Evolutionary conservation across 176 grass and related monocot species (phyloP), one percentile per base, ranked within the genome.

Genomic region (Saccharum officinarum): DNA sequence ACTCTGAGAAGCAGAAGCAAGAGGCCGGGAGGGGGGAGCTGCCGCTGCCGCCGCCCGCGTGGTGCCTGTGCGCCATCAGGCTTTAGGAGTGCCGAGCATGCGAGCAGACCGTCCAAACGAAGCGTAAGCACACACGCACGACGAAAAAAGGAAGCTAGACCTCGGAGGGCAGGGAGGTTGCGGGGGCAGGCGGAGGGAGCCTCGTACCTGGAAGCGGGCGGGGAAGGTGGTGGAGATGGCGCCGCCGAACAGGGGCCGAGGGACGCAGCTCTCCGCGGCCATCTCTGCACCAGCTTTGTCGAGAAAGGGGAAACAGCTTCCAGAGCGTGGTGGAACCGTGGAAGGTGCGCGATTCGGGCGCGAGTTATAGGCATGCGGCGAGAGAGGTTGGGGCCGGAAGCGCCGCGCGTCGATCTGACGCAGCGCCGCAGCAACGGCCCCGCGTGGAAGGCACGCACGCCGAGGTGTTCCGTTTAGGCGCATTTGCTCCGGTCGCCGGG

Each of bases 241-340:
- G 78, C 93, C 93, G 46, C 97, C 93, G 91, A 98, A 98, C 20
- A 98, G 75, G 67, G 93, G 86, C 20, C 88, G 68, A 28, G 59
- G 77, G 37, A 41, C 31, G 77, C 86, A 84, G 89, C 71, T 81
- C 83, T 95, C 97, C 34, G 16, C 88, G 42, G 90, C 46, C 97
- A 98, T 98, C 25, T 95, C 30, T 66, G 74, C 30, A 12, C 0
- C 52, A 62, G 62, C 26, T 69, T 37, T 38, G 13, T 50, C n/a
- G 31, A 57, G 54, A 17, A 46, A 66, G 49, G 73, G 18, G 11
- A 13, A 5, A 12, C 30, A 73, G 75, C 12, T 84, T 87, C 84
- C 67, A 67, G 84, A 84, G 17, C 67, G 68, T 28, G 6, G 65
- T 46, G 70, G 40, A 42, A 42, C 40, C 9, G 40, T 42, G 40